These are phyloP conservation scores for Dichomitus squalens DNA, from an alignment of 1,284 basidiomycete genomes.

Conservation along the genomic window DNA sequence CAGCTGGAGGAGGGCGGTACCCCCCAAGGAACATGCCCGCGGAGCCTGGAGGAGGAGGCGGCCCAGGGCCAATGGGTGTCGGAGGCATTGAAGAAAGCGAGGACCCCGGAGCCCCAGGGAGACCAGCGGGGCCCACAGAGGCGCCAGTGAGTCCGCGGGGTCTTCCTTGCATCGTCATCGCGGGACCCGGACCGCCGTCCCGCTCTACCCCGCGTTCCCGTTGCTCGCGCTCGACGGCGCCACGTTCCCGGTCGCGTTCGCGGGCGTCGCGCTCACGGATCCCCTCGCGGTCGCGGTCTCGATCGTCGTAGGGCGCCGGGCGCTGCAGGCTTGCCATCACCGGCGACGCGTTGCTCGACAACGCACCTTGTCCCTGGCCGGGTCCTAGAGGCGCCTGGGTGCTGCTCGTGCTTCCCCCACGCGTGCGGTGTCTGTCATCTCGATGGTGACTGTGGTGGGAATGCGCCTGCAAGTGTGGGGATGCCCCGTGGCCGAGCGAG, in stretches of 20 bases:
- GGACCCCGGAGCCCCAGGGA: slow-evolving; percentile 20
- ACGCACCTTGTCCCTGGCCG: slow-evolving; percentile 17
- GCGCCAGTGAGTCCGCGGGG: slow-evolving; percentile 21
- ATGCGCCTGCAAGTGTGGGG: slow-evolving; percentile 19
- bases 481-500: slow-evolving; percentile 10
- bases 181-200: slow-evolving; percentile 14
- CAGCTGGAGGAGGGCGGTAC: neutral
- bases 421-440: slow-evolving; percentile 16
- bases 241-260: slow-evolving; percentile 19
- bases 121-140: slow-evolving; percentile 19
- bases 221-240: neutral
- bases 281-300: slow-evolving; percentile 8
- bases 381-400: slow-evolving; percentile 6
- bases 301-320: slow-evolving; percentile 23
- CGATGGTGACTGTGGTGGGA: slow-evolving; percentile 15
- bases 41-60: slow-evolving; percentile 10
- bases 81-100: slow-evolving; percentile 17
- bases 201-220: neutral
- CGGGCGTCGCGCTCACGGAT: too few species aligned
- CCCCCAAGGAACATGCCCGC: neutral
- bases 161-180: slow-evolving; percentile 1
- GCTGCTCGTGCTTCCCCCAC: slow-evolving; percentile 21
- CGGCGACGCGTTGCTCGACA: slow-evolving; percentile 23
- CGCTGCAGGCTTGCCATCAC: slow-evolving; percentile 37
- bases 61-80: slow-evolving; percentile 15